Evolutionary conservation across 768 basidiomycete species (phyloP), one percentile per base, ranked within the genome.

Genomic region (Punctularia strigosozonata): DNA sequence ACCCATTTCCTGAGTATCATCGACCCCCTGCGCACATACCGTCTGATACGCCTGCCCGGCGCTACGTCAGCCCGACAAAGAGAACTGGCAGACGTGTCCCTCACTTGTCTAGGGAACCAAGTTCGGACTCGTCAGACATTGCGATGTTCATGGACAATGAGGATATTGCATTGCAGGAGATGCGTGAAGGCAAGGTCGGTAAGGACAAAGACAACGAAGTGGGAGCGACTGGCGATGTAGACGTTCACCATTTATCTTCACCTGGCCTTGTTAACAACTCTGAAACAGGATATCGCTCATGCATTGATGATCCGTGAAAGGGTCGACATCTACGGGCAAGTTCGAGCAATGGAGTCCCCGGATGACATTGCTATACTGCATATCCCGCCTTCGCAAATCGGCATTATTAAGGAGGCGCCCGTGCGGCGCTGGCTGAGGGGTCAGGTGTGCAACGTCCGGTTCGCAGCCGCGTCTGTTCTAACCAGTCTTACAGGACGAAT

Each of bases 371-470:
- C 59, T 4, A 73, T 68, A 1, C 59, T 87, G 30, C 53, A 63
- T 7, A 52, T 87, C 28, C 64, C 66, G 1, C 59, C 68, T 0
- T 61, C 64, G 10, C 63, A 81, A 43, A 67, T 87, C 26, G 84
- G 83, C 1, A 54, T 80, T 24, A 74, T 89, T 54, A 85, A 81
- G 53, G 85, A 87, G 55, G 73, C 62, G 1, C 77, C 80, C 0
- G 74, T 74, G 0, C 62, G 69, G 51, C 66, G 77, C n/a, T 90
- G 83, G 69, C 52, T 73, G 12, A 55, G 59, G 3, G 76, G 79
- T 6, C n/a, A n/a, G n/a, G n/a, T n/a, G n/a, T n/a, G n/a, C n/a
- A n/a, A n/a, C n/a, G n/a, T n/a, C n/a, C n/a, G n/a, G n/a, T n/a
- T n/a, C n/a, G n/a, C n/a, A n/a, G n/a, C n/a, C n/a, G n/a, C n/a